A percentile compares a stretch with the other conserved stretches of the same genome.
Evolutionary conservation across 1,139 yeast species (phyloP).

Genomic region (Pichia sp.): DNA sequence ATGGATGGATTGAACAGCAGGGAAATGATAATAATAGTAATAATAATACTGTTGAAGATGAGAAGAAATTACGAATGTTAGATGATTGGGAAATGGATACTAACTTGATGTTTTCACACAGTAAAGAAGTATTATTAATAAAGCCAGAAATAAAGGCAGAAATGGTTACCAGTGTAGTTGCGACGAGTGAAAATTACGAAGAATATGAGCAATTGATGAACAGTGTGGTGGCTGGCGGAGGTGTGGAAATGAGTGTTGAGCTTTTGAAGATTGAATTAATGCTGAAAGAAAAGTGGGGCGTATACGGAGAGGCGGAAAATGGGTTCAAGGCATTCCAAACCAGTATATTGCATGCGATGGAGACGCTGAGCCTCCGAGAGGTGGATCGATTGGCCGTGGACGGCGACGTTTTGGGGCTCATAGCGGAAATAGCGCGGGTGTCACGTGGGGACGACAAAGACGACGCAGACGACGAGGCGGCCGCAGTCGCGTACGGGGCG

Average conservation of each 20-base stretch:
- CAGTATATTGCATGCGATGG: no score
- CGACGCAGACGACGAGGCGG: no score
- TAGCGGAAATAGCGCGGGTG: no score
- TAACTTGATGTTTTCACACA: slow-evolving; percentile 16
- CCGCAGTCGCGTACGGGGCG: no score
- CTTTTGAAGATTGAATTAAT: slow-evolving; percentile 1
- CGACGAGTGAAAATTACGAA: slow-evolving; percentile 5
- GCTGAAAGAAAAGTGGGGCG: no score
- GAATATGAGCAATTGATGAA: slow-evolving; percentile 11
- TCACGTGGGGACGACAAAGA: no score
- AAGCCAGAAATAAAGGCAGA: slow-evolving; percentile 18
- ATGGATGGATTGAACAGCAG: slow-evolving; percentile 15
- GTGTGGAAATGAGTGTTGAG: neutral
- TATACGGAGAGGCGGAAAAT: no score
- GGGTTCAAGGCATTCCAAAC: no score
- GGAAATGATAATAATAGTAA: slow-evolving; percentile 8
- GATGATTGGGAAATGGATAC: slow-evolving; percentile 19
- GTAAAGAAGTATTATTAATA: slow-evolving; percentile 18
- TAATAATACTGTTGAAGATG: neutral
- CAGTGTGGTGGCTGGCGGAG: neutral
- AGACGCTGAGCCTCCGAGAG: no score
- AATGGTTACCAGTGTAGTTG: slow-evolving; percentile 16
- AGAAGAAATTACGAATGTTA: slow-evolving; percentile 1
- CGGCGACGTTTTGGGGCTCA: no score
- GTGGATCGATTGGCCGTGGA: no score